Conservation (phyloP, 768 basidiomycete species). For the Pulveroboletus sp. region DNA sequence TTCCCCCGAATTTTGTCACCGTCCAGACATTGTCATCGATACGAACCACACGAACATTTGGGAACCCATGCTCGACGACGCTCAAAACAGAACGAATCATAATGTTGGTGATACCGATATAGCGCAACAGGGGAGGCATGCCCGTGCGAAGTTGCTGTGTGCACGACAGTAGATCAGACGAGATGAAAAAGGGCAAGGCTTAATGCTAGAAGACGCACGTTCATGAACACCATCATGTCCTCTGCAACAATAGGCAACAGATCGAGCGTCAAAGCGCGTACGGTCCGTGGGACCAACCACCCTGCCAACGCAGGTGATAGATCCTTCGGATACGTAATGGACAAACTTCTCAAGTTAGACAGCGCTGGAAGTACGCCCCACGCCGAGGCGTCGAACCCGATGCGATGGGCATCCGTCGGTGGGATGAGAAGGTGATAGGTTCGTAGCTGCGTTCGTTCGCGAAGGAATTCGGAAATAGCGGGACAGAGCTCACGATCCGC, state of each 20-base stretch:
- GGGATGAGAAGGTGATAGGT: slow-evolving; percentile 49
- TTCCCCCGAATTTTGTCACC: slow-evolving; percentile 30
- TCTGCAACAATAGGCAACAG: slow-evolving; percentile 31
- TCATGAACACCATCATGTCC: slow-evolving; percentile 41
- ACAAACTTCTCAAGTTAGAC: slow-evolving; percentile 45
- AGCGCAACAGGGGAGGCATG: slow-evolving; percentile 48
- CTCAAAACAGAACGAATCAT: slow-evolving; percentile 35
- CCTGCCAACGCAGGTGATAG: slow-evolving; percentile 57
- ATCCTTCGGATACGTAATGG: slow-evolving; percentile 61
- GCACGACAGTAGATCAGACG: not conserved
- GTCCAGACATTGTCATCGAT: slow-evolving; percentile 54
- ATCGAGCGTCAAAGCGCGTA: slow-evolving; percentile 46
- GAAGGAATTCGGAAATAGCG: slow-evolving; percentile 61
- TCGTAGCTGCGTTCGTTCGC: slow-evolving; percentile 47
- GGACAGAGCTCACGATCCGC: slow-evolving; percentile 63
- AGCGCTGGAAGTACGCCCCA: slow-evolving; percentile 69
- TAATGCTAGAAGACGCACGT: slow-evolving; percentile 24
- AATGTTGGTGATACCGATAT: slow-evolving; percentile 52
- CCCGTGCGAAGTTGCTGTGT: slow-evolving; percentile 58
- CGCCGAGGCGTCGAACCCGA: slow-evolving; percentile 64
- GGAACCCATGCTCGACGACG: slow-evolving; percentile 57
- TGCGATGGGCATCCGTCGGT: slow-evolving; percentile 40
- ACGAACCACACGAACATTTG: slow-evolving; percentile 52
- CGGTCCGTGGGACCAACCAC: slow-evolving; percentile 59
- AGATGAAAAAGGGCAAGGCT: not conserved